These are phyloP conservation scores for Kalaharituber pfeilii DNA, from an alignment of 2,329 filamentous ascomycete genomes.

Conservation along the genomic window DNA sequence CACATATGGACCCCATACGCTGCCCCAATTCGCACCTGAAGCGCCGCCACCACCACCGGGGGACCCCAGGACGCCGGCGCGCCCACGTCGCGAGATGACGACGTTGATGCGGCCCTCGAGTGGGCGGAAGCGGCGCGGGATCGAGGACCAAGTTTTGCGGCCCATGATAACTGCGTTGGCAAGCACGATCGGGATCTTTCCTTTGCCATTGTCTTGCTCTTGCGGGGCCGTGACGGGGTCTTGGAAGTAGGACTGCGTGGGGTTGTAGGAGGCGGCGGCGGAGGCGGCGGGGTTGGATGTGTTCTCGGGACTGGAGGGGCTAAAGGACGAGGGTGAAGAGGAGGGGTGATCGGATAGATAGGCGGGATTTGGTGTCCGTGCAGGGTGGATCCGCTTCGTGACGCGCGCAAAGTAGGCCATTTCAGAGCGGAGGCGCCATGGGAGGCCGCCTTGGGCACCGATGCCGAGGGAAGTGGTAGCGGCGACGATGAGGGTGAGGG, in stretches of 20 bases:
- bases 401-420: slow-evolving; percentile 92
- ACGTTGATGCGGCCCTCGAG: slow-evolving; percentile 67
- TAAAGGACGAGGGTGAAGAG: background rate
- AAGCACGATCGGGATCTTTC: slow-evolving; percentile 1
- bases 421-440: slow-evolving; percentile 80
- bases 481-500: slow-evolving; percentile 88
- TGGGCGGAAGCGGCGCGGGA: slow-evolving; percentile 62
- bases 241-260: too few species aligned
- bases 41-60: slow-evolving; percentile 21
- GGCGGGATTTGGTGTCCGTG: too few species aligned
- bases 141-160: slow-evolving; percentile 88
- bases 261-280: slow-evolving; percentile 17
- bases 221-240: slow-evolving; percentile 21
- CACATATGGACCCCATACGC: background rate
- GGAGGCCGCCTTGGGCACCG: slow-evolving; percentile 51
- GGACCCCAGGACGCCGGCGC: too few species aligned
- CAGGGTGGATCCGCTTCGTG: slow-evolving; percentile 46
- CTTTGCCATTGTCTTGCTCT: background rate
- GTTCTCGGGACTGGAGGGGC: slow-evolving; percentile 10
- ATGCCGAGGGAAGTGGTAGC: slow-evolving; percentile 82
- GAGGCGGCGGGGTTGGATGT: too few species aligned
- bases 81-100: slow-evolving; percentile 53
- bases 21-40: too few species aligned
- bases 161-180: slow-evolving; percentile 88
- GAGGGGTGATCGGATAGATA: slow-evolving; percentile 1